Conservation (phyloP, 495 filamentous ascomycete species). For the Letharia columbiana region DNA sequence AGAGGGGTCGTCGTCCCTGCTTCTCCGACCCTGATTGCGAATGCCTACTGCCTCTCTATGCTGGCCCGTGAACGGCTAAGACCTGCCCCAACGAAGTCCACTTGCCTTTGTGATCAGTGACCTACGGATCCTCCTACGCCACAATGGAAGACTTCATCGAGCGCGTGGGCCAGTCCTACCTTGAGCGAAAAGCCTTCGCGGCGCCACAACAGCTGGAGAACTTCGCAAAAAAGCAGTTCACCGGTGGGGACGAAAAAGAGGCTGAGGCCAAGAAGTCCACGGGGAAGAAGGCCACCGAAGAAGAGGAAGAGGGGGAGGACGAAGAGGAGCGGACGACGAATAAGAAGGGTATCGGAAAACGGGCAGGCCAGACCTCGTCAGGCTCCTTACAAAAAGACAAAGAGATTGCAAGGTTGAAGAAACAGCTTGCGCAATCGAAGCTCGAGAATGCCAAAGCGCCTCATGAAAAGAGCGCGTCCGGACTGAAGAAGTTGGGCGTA, state of each 20-base stretch:
- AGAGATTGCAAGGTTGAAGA: slow-evolving; percentile 20
- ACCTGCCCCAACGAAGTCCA: neutral
- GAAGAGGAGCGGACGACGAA: neutral
- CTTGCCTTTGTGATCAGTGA: neutral
- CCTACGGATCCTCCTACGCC: neutral
- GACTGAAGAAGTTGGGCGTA: neutral
- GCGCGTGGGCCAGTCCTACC: slow-evolving; percentile 21
- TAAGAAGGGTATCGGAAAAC: neutral
- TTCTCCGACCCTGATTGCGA: neutral
- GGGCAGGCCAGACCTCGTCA: neutral
- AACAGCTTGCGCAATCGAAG: slow-evolving; percentile 14
- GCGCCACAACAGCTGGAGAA: slow-evolving; percentile 23
- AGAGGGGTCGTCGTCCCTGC: neutral
- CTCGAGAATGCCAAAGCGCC: slow-evolving; percentile 7
- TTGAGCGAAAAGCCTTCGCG: slow-evolving; percentile 21
- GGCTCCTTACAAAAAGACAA: slow-evolving; percentile 14
- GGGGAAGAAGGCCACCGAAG: neutral
- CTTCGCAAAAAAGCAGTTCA: slow-evolving; percentile 21
- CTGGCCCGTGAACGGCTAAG: neutral
- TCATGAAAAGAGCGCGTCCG: neutral
- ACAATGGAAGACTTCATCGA: slow-evolving; percentile 15
- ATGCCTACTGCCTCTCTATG: neutral
- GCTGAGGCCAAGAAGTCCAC: neutral
- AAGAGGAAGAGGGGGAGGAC: neutral
- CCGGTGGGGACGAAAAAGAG: slow-evolving; percentile 1